phyloP scores from a whole-genome alignment of 192 early-diverging fungal species.

The Coemansia sp. region DNA sequence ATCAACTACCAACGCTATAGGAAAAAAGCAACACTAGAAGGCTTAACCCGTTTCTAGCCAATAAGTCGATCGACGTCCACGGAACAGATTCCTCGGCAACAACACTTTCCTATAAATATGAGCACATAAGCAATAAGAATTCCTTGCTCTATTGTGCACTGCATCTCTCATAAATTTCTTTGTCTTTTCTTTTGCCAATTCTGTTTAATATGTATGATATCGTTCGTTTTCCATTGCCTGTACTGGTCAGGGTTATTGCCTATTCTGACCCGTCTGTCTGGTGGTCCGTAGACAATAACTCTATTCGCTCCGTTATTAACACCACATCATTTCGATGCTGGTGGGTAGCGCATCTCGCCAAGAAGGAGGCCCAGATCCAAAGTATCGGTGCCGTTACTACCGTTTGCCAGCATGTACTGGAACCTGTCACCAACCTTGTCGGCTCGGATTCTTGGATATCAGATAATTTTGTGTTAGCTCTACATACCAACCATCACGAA shows the following conservation, averaged over 20 bases:
- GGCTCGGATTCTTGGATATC: conserved; percentile 33
- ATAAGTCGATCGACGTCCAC: not conserved
- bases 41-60: not conserved
- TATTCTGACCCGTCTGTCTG: conserved; percentile 24
- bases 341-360: conserved; percentile 24
- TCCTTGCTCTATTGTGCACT: not conserved
- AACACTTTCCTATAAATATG: not conserved
- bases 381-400: conserved; percentile 11
- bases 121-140: not conserved
- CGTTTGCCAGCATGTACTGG: conserved; percentile 4
- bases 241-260: conserved; percentile 23
- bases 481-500: conserved; percentile 10
- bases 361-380: not conserved
- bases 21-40: not conserved
- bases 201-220: conserved; percentile 6
- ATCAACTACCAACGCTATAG: too few species aligned
- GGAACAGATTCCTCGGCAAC: not conserved
- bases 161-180: not conserved
- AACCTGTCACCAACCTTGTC: conserved; percentile 12
- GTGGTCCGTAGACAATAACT: conserved; percentile 3
- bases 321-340: conserved; percentile 32
- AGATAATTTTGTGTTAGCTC: conserved; percentile 24
- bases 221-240: conserved; percentile 17
- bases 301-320: conserved; percentile 14
- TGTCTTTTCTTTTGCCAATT: not conserved